Base-by-base conservation (phyloP, 2,329 filamentous ascomycete genomes). In the Cladosporium sp. region DNA sequence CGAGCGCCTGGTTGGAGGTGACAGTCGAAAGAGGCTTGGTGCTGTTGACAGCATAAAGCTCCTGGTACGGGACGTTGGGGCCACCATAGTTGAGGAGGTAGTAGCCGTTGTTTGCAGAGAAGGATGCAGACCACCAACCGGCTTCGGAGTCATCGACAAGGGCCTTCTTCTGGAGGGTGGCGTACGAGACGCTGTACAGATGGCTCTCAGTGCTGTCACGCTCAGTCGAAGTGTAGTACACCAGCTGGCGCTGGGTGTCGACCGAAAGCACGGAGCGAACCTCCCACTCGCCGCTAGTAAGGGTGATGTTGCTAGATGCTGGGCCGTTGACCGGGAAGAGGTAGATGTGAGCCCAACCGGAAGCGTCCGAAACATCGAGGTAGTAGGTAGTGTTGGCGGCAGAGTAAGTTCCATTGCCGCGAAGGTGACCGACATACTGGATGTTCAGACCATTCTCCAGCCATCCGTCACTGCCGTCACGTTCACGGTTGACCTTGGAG, bases 271-370 rank as follows among this genome's bases (percentile, higher is more conserved):
- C 84, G 0, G 80, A 71, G 0, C 80, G 79, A 2, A 91, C 88
- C 72, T 91, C 89, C 86, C 87, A 91, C 21, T 89, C 80, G 3
- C 88, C 88, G 2, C 80, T 79, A 0, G 88, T 91, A n/a, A 91
- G 80, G 2, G 86, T 80, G 3, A 85, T 66, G 8, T 69, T 70
- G 63, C 68, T 41, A 83, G 1, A 84, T 79, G 49, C 84, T 77
- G 26, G 85, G 1, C 85, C 85, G 15, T 83, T 77, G 21, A 89
- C 81, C 0, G 87, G 83, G 72, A 87, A 86, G 0, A 91, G 79
- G 72, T 90, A 91, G 55, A 91, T 78, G 72, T 91, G 89, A 34
- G 82, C 84, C 86, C 84, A 90, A 21, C 88, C 88, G 6, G 84
- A 85, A 68, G 86, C 83, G 65, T 91, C 89, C 0, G 87, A 90